Percentiles rank a stretch among this genome's conserved stretches.
Evolutionary conservation across 1,284 basidiomycete genomes (phyloP).

Genomic region (Peniophora sp.): DNA sequence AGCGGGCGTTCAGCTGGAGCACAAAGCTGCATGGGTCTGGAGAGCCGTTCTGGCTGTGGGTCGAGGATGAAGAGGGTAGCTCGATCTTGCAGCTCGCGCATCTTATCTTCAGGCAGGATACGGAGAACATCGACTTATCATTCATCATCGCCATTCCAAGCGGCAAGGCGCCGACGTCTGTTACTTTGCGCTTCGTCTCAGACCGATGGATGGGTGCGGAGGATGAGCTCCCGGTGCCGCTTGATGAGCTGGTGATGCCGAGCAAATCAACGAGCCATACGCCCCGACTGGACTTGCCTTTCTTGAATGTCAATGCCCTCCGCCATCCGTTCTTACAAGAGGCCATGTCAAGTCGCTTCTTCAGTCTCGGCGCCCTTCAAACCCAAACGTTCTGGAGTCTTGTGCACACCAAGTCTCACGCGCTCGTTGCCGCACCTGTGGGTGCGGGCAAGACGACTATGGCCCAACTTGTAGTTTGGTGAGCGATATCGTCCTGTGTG

Average conservation of each 20-base stretch:
- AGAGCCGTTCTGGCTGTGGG: conserved; percentile 95
- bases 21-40: conserved; percentile 64
- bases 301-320: conserved; percentile 55
- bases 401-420: conserved; percentile 62
- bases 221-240: conserved; percentile 55
- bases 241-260: conserved; percentile 79
- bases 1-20: conserved; percentile 81
- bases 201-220: conserved; percentile 95
- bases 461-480: conserved; percentile 70
- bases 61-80: conserved; percentile 78
- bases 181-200: conserved; percentile 77
- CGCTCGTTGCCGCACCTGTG: conserved; percentile 77
- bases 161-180: conserved; percentile 46
- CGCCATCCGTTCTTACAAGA: conserved; percentile 40
- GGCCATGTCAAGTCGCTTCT: conserved; percentile 36
- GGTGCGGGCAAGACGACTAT: conserved; percentile 80
- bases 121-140: conserved; percentile 53
- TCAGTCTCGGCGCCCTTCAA: conserved; percentile 80
- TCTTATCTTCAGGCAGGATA: conserved; percentile 65
- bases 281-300: conserved; percentile 74
- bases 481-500: conserved; percentile 10
- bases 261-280: conserved; percentile 54
- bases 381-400: conserved; percentile 87
- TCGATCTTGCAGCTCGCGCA: conserved; percentile 82
- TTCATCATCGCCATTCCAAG: conserved; percentile 75